Conservation (phyloP, 345 rosid species). For the Brassica nigra region DNA sequence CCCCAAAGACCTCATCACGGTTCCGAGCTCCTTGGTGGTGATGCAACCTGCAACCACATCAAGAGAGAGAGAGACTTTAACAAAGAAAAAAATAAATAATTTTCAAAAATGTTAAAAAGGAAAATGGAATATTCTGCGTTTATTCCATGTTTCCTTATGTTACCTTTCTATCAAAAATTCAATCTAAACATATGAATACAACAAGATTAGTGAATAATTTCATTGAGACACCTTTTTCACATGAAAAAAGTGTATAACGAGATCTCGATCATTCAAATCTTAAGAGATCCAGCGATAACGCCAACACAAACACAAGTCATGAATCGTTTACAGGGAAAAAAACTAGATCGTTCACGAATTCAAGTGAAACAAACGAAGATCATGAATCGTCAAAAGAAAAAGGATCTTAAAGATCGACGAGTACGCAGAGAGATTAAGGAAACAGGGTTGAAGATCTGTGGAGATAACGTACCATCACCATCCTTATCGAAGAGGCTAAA, state of each 20-base stretch:
- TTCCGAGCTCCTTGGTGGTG: slow-evolving; percentile 51
- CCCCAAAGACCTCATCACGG: slow-evolving; percentile 47
- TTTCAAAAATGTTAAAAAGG: not conserved
- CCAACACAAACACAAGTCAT: not conserved
- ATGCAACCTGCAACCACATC: slow-evolving; percentile 39
- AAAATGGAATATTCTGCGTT: not conserved
- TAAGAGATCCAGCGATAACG: not conserved
- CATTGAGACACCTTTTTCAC: too few relatives aligned
- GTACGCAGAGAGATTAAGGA: not conserved
- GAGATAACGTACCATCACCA: slow-evolving; percentile 51
- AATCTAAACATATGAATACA: not conserved
- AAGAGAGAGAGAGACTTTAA: not conserved
- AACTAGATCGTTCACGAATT: not conserved
- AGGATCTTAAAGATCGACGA: not conserved
- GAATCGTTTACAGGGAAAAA: not conserved
- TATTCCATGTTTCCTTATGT: not conserved
- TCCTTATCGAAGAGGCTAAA: slow-evolving; percentile 53
- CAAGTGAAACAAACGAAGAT: slow-evolving; percentile 9
- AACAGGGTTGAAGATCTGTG: slow-evolving; percentile 16
- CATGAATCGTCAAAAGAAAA: not conserved
- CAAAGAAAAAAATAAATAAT: not conserved
- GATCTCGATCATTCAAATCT: not conserved
- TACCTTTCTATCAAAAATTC: not conserved
- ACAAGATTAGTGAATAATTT: too few relatives aligned
- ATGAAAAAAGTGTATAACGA: too few relatives aligned